Evolutionary conservation across 495 filamentous ascomycete species (phyloP).

Genomic region (Penicillium waksmanii): DNA sequence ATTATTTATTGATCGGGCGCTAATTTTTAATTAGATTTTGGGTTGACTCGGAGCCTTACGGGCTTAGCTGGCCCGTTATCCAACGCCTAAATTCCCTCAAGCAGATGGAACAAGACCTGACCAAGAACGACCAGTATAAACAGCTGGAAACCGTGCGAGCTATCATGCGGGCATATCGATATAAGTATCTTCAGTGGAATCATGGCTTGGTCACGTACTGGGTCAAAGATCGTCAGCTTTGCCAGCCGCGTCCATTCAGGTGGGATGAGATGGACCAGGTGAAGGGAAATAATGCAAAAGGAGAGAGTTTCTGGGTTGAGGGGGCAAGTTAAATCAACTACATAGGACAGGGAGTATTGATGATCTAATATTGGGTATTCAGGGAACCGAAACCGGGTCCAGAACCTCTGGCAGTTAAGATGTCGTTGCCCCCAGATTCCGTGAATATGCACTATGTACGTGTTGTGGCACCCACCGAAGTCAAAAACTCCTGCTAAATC

Average conservation of each 20-base stretch:
- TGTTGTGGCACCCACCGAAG: not conserved
- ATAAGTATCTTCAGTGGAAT: conserved; percentile 3
- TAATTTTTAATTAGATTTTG: not conserved
- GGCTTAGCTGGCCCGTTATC: conserved; percentile 4
- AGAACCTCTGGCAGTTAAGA: not conserved
- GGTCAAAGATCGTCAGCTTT: conserved; percentile 9
- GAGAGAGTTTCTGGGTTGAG: conserved; percentile 7
- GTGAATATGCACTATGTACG: not conserved
- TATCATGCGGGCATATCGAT: conserved; percentile 4
- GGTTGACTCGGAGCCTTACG: not conserved
- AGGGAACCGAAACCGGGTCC: not conserved
- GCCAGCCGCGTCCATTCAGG: conserved; percentile 11
- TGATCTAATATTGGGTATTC: not conserved
- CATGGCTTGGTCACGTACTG: conserved; percentile 11
- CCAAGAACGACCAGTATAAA: not conserved
- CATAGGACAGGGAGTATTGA: not conserved
- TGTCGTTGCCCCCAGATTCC: not conserved
- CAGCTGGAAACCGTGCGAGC: not conserved
- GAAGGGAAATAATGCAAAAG: not conserved
- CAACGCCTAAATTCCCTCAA: conserved; percentile 7
- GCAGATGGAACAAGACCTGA: not conserved
- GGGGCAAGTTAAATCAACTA: not conserved
- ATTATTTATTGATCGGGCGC: not conserved
- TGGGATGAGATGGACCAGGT: conserved; percentile 3
- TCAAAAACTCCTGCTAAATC: too few species aligned